phyloP scores from a whole-genome alignment of 306 rosid species.

The Cucumis cinereus region DNA sequence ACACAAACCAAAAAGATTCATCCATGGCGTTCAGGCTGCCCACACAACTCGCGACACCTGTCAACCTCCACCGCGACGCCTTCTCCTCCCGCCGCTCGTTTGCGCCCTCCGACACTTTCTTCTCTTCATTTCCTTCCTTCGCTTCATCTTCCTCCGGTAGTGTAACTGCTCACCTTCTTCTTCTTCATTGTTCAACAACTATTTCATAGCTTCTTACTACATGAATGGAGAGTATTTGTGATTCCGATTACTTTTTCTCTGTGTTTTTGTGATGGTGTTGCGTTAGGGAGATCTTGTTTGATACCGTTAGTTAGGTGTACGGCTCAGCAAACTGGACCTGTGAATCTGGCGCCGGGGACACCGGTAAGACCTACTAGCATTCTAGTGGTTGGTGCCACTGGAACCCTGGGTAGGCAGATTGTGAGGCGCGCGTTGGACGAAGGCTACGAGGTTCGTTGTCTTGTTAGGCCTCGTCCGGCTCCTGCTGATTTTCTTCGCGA shows the following conservation, averaged over 20 bases:
- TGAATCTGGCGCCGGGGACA: constrained; percentile 60
- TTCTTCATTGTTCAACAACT: background rate
- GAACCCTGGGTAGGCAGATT: constrained; percentile 82
- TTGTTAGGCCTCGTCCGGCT: constrained; percentile 95
- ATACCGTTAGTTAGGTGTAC: constrained; percentile 23
- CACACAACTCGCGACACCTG: constrained; percentile 30
- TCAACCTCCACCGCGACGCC: constrained; percentile 11
- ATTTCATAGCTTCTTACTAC: background rate
- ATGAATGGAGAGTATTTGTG: background rate
- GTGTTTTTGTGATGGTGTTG: background rate
- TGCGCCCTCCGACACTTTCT: constrained; percentile 21
- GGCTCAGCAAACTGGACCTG: constrained; percentile 23
- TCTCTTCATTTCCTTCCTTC: constrained; percentile 5
- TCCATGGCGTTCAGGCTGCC: constrained; percentile 50
- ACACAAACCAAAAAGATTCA: background rate
- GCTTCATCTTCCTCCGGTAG: constrained; percentile 17
- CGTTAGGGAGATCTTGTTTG: constrained; percentile 18
- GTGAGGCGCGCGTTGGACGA: constrained; percentile 90
- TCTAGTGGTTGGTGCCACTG: constrained; percentile 79
- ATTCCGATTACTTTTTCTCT: background rate
- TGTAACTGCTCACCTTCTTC: background rate
- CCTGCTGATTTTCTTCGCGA: constrained; percentile 96
- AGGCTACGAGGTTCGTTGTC: constrained; percentile 87
- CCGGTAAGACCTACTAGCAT: constrained; percentile 66
- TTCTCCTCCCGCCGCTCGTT: constrained; percentile 37